Conservation (phyloP, 2,329 filamentous ascomycete genomes). For the Trichoderma hamatum region DNA sequence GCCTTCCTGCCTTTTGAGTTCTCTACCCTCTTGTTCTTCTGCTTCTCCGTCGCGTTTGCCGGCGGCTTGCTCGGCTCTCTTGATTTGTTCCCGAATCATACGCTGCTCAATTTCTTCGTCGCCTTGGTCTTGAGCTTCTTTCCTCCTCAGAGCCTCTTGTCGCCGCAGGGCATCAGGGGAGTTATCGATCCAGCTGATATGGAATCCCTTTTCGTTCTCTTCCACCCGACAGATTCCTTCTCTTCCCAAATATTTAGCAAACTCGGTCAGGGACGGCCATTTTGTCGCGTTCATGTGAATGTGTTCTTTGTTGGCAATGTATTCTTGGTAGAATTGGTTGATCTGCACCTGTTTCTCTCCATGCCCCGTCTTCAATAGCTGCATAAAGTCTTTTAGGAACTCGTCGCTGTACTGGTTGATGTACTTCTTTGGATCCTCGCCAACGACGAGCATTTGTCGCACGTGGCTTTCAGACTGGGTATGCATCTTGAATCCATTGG, state of each 20-base stretch:
- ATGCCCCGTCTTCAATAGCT: constrained; percentile 78
- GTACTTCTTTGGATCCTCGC: constrained; percentile 81
- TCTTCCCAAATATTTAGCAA: constrained; percentile 81
- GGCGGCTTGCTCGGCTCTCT: constrained; percentile 64
- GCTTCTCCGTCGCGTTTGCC: constrained; percentile 46
- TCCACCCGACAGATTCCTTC: constrained; percentile 90
- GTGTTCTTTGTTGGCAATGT: constrained; percentile 85
- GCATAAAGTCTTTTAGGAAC: constrained; percentile 79
- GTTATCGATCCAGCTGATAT: constrained; percentile 89
- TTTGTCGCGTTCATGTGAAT: constrained; percentile 92
- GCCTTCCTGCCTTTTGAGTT: constrained; percentile 66
- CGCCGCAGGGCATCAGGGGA: constrained; percentile 81
- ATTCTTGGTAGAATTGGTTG: constrained; percentile 94
- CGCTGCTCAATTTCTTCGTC: constrained; percentile 88
- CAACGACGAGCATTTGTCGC: constrained; percentile 83
- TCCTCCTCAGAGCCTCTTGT: constrained; percentile 78
- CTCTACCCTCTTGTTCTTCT: constrained; percentile 48
- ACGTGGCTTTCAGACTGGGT: constrained; percentile 83
- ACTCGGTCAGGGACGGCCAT: constrained; percentile 86
- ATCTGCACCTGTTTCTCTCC: constrained; percentile 87
- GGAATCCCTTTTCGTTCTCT: constrained; percentile 82
- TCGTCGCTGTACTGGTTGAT: constrained; percentile 82
- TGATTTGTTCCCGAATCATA: constrained; percentile 82
- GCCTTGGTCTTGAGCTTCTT: constrained; percentile 84
- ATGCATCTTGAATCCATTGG: constrained; percentile 92